Base-by-base conservation (phyloP, 768 basidiomycete genomes). In the Austroboletus festivus region DNA sequence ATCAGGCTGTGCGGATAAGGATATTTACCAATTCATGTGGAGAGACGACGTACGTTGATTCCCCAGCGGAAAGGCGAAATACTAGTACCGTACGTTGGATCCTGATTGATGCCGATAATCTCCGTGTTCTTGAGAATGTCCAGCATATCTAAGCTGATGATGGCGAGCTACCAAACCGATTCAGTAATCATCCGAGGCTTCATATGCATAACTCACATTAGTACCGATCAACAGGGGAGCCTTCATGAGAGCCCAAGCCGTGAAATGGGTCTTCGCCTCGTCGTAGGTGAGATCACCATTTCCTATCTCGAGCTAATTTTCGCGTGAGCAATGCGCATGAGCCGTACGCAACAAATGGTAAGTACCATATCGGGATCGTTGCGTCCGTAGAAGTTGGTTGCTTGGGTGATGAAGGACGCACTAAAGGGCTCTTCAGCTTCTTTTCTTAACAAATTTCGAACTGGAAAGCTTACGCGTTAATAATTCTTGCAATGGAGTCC, bases 31-130 rank as follows among this genome's bases (percentile, higher is more conserved):
- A 30, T 22, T 1, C 26, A 23, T 3, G 19, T 43, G 51, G 10
- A 47, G 13, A 23, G 40, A 12, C 4, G 4, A 68, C 79, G 34
- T 38, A 83, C 83, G 47, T 83, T 82, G 30, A 81, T 56, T 1
- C 82, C 82, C 81, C 82, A 84, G 47, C 80, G 68, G 73, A 86
- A 86, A 1, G 84, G 84, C 6, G 82, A 77, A 48, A 85, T 76
- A 43, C 76, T 76, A n/a, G 74, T 76, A 2, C 83, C 83, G 10
- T 79, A 68, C 3, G 79, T 75, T 0, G 80, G 70, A 52, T 86
- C 84, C 53, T 85, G 84, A 57, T 83, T 83, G 47, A 85, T 82
- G 1, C 78, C 83, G 16, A 85, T 68, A 38, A 85, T 79, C 54
- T 85, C 84, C 15, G 65, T 66, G 63, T 86, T 86, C 53, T 66